phyloP scores from a whole-genome alignment of 805 yeast genomes.

The Metschnikowia matae region DNA sequence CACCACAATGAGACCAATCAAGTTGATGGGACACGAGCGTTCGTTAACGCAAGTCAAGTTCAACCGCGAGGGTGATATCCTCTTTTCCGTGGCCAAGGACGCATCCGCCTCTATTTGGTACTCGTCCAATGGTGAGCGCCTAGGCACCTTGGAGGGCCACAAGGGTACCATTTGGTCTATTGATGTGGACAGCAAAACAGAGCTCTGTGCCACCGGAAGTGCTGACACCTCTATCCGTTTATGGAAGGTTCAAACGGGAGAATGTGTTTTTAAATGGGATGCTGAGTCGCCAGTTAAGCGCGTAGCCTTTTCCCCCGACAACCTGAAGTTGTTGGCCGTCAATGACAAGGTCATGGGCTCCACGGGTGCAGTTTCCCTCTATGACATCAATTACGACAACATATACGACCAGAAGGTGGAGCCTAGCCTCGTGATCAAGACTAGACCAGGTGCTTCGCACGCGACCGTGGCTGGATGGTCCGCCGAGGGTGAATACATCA shows the following conservation, averaged over 20 bases:
- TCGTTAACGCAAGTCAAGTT: constrained; percentile 93
- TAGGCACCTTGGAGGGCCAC: constrained; percentile 84
- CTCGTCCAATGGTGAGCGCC: constrained; percentile 91
- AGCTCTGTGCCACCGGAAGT: constrained; percentile 77
- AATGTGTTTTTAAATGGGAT: constrained; percentile 66
- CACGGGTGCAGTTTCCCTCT: constrained; percentile 70
- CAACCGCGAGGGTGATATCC: constrained; percentile 91
- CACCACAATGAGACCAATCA: constrained; percentile 42
- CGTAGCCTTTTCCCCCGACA: constrained; percentile 79
- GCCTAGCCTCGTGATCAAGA: constrained; percentile 58
- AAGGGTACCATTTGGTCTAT: constrained; percentile 94
- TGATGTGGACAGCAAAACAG: constrained; percentile 72
- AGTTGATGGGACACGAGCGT: constrained; percentile 94
- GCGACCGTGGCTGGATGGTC: constrained; percentile 87
- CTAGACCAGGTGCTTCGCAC: constrained; percentile 55
- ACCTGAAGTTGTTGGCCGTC: constrained; percentile 63
- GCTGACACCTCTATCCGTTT: constrained; percentile 84
- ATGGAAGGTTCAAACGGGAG: constrained; percentile 81
- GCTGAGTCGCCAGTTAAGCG: constrained; percentile 85
- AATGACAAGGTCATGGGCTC: constrained; percentile 92
- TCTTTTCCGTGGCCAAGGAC: constrained; percentile 91
- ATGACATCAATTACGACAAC: constrained; percentile 51
- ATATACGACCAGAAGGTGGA: constrained; percentile 44
- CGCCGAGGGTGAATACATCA: constrained; percentile 63
- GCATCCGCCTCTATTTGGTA: constrained; percentile 88